Percentiles rank a stretch among this genome's conserved stretches.
Evolutionary conservation across 2,329 filamentous ascomycete species (phyloP).

Genomic region (Colletotrichum tofieldiae): DNA sequence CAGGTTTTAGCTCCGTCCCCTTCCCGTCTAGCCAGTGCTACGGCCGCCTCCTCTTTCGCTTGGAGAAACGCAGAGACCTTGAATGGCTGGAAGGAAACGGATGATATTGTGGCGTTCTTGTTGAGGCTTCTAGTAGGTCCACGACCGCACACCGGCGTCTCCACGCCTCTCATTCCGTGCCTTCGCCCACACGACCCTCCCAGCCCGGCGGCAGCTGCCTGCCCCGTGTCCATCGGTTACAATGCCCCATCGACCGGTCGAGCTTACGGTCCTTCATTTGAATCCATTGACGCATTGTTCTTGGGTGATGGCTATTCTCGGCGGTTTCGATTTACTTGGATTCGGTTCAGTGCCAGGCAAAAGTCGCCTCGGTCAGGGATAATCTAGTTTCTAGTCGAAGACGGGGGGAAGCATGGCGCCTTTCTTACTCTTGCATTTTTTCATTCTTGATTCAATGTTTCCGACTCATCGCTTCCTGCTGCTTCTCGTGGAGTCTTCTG

Average conservation of each 20-base stretch:
- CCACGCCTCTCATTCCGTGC: slow-evolving; percentile 5
- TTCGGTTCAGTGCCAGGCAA: slow-evolving; percentile 18
- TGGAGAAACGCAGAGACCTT: background rate
- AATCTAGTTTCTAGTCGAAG: slow-evolving; percentile 1
- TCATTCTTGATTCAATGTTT: background rate
- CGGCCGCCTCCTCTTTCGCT: slow-evolving; percentile 13
- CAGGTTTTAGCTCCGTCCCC: slow-evolving; percentile 37
- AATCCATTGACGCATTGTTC: background rate
- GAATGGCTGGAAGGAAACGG: slow-evolving; percentile 5
- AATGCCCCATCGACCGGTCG: slow-evolving; percentile 2
- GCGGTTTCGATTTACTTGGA: slow-evolving; percentile 26
- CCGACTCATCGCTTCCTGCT: background rate
- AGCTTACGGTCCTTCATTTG: background rate
- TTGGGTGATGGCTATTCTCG: slow-evolving; percentile 1
- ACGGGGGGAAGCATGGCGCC: background rate
- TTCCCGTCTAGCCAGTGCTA: slow-evolving; percentile 13
- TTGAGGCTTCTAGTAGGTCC: slow-evolving; percentile 33
- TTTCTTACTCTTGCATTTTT: background rate
- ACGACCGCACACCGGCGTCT: slow-evolving; percentile 15
- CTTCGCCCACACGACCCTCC: background rate
- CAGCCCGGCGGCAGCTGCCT: slow-evolving; percentile 13
- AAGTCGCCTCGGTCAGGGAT: slow-evolving; percentile 33
- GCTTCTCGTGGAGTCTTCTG: background rate
- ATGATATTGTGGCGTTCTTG: slow-evolving; percentile 35
- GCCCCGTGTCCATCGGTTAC: background rate